These are phyloP conservation scores for Vigna trinervia DNA, from an alignment of 306 rosid species.

Conservation along the genomic window DNA sequence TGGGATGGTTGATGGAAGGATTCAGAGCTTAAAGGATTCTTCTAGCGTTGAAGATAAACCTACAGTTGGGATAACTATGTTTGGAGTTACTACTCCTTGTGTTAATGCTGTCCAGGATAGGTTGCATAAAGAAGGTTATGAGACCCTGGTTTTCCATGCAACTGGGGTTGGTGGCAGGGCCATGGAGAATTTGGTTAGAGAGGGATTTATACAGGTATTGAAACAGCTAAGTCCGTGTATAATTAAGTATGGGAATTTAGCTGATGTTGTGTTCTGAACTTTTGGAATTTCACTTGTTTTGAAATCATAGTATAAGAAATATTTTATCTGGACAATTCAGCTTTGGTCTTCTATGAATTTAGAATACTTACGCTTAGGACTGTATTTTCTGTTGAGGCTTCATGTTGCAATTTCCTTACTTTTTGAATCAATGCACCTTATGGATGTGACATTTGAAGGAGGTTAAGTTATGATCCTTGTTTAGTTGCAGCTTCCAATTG, in stretches of 20 bases:
- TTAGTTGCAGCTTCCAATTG: conserved; percentile 6
- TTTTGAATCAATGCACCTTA: neutral
- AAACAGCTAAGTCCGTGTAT: conserved; percentile 6
- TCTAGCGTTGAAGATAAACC: conserved; percentile 52
- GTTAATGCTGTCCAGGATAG: conserved; percentile 72
- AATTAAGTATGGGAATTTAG: conserved; percentile 10
- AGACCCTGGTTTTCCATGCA: conserved; percentile 87
- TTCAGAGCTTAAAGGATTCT: conserved; percentile 50
- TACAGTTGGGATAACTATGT: conserved; percentile 87
- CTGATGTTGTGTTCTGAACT: conserved; percentile 25
- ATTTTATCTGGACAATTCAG: conserved; percentile 1
- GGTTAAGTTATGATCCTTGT: conserved; percentile 23
- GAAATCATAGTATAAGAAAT: conserved; percentile 14
- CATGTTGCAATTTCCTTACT: neutral
- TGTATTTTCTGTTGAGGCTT: neutral
- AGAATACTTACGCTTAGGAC: neutral
- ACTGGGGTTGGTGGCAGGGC: conserved; percentile 97
- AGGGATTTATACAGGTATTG: conserved; percentile 84
- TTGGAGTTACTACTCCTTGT: conserved; percentile 90
- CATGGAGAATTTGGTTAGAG: conserved; percentile 90
- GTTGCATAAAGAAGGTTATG: conserved; percentile 77
- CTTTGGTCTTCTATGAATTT: conserved; percentile 18
- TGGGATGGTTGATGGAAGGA: conserved; percentile 87
- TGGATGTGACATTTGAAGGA: neutral
- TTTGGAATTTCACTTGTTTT: conserved; percentile 29